A percentile compares a stretch with the other conserved stretches of the same genome.
phyloP scores from a whole-genome alignment of 345 rosid genomes.

The Populus davidiana region DNA sequence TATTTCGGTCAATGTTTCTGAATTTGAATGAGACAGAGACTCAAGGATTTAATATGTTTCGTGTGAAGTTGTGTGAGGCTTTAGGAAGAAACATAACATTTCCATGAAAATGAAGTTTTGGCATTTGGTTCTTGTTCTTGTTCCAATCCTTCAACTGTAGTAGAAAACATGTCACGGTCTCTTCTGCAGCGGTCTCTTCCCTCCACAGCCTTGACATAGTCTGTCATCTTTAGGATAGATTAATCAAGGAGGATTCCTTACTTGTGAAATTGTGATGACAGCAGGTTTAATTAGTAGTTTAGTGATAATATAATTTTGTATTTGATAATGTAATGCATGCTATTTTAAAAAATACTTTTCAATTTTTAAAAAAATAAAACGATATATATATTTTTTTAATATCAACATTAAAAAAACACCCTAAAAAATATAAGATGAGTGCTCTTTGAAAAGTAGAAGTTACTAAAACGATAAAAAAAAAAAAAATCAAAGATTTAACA shows the following conservation, averaged over 20 bases:
- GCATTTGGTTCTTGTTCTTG: conserved; percentile 1
- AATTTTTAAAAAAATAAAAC: too few species aligned
- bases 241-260: too few species aligned
- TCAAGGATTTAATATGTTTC: neutral
- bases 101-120: conserved; percentile 2
- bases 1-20: neutral
- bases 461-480: too few species aligned
- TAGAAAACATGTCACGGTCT: neutral
- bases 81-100: neutral
- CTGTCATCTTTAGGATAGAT: neutral
- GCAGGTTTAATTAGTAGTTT: neutral
- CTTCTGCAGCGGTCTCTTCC: neutral
- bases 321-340: too few species aligned
- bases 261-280: neutral
- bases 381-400: too few species aligned
- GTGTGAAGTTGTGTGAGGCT: neutral
- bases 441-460: too few species aligned
- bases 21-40: neutral
- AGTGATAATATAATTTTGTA: too few species aligned
- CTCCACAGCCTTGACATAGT: neutral
- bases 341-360: too few species aligned
- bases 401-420: too few species aligned
- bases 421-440: too few species aligned
- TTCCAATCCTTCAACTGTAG: neutral
- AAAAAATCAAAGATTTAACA: neutral